phyloP scores from a whole-genome alignment of 441 rosid species.

The Pelargonium citronellum region DNA sequence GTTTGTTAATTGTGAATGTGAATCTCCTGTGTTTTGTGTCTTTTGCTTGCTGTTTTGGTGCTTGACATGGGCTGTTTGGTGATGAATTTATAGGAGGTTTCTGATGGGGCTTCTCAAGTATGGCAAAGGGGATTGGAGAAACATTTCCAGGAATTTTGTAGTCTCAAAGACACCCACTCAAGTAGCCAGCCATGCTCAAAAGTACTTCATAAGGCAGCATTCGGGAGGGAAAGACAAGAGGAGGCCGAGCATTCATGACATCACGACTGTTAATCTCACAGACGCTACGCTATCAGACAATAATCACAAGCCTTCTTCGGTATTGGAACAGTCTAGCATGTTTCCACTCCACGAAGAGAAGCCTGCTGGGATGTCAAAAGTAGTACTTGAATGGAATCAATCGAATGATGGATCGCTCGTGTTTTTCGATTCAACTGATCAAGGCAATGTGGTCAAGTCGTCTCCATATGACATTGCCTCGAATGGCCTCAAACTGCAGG shows the following conservation, averaged over 20 bases:
- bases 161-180: conserved; percentile 61
- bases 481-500: conserved; percentile 30
- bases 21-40: neutral
- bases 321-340: conserved; percentile 28
- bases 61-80: conserved; percentile 19
- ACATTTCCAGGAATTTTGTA: conserved; percentile 56
- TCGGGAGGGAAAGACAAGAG: conserved; percentile 59
- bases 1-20: too few species aligned
- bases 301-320: conserved; percentile 23
- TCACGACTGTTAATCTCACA: conserved; percentile 47
- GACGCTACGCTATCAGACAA: conserved; percentile 23
- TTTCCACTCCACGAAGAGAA: conserved; percentile 26
- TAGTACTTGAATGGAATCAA: conserved; percentile 25
- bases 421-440: conserved; percentile 26
- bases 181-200: conserved; percentile 76
- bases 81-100: conserved; percentile 41
- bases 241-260: conserved; percentile 70
- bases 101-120: conserved; percentile 57
- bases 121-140: conserved; percentile 89
- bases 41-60: conserved; percentile 13
- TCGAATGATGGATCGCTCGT: conserved; percentile 23
- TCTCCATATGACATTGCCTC: conserved; percentile 33
- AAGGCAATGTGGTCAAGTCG: conserved; percentile 25
- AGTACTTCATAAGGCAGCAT: conserved; percentile 62
- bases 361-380: conserved; percentile 22